These are phyloP conservation scores for Fusarium cicatricum DNA, from an alignment of 2,329 filamentous ascomycete genomes.

Conservation along the genomic window DNA sequence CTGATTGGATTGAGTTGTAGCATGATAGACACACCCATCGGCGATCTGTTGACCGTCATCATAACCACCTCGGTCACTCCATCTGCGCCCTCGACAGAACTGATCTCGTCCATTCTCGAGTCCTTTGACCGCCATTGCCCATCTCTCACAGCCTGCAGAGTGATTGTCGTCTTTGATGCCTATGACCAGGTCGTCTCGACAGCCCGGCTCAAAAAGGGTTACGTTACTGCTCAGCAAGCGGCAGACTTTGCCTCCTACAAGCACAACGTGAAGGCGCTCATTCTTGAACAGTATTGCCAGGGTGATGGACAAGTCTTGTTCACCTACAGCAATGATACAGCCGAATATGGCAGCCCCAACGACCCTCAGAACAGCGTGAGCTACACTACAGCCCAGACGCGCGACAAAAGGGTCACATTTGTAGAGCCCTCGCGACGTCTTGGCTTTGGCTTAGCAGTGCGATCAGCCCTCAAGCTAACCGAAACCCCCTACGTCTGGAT, in stretches of 20 bases:
- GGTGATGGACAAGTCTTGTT: background rate
- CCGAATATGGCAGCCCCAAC: slow-evolving; percentile 57
- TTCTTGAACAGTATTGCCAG: slow-evolving; percentile 33
- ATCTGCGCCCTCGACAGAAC: slow-evolving; percentile 60
- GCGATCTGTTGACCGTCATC: slow-evolving; percentile 46
- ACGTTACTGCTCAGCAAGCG: slow-evolving; percentile 57
- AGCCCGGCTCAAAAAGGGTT: slow-evolving; percentile 62
- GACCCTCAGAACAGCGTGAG: slow-evolving; percentile 47
- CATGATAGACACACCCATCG: background rate
- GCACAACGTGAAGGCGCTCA: slow-evolving; percentile 54
- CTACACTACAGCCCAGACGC: slow-evolving; percentile 47
- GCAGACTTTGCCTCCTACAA: slow-evolving; percentile 55
- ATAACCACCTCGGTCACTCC: slow-evolving; percentile 65
- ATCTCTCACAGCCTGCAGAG: slow-evolving; percentile 50
- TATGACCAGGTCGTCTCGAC: slow-evolving; percentile 56
- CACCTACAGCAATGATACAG: slow-evolving; percentile 39
- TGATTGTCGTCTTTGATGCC: slow-evolving; percentile 62
- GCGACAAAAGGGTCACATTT: slow-evolving; percentile 53
- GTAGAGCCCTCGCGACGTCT: slow-evolving; percentile 58
- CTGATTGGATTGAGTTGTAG: background rate
- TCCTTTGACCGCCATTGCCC: slow-evolving; percentile 57
- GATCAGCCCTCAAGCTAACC: slow-evolving; percentile 57
- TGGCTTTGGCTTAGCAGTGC: slow-evolving; percentile 63
- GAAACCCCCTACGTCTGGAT: slow-evolving; percentile 63
- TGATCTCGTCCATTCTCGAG: slow-evolving; percentile 55